Evolutionary conservation across 306 rosid species (phyloP), one percentile per base, ranked within the genome.

Genomic region (Cercis canadensis): DNA sequence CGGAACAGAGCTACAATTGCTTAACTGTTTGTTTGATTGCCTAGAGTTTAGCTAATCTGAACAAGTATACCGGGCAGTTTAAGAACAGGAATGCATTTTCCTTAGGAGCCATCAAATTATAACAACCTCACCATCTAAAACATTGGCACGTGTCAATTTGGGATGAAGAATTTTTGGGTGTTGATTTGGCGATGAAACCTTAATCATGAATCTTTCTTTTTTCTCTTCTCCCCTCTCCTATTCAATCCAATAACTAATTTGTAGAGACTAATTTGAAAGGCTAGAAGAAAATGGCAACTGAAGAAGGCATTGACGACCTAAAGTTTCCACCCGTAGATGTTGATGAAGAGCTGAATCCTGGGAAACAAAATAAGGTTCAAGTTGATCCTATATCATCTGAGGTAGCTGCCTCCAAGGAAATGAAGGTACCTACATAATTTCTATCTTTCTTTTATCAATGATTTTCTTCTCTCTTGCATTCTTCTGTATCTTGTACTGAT

Each of bases 311-410:
- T 24, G 29, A 1, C 29, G 81, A 81, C 43, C 64, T 16, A 52
- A 37, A 60, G 36, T 87, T 86, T 78, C 90, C 90, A 10, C 73
- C 62, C 0, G 88, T 53, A 44, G 83, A 88, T 52, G 51, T 61
- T 19, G 75, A 53, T 15, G 69, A 65, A 36, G 92, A 80, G 31
- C 44, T 82, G 72, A 72, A 73, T 57, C 86, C 83, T 21, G 81
- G 70, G 15, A 29, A 7, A 0, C 70, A 78, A 37, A 78, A 65
- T 17, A 49, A 73, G 5, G 75, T 80, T 47, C 43, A 86, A 29
- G 78, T 73, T 62, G 89, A 90, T 75, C 79, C 84, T 39, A 3
- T 41, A 24, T 85, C 89, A 21, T 79, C 86, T 31, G 65, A 85
- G 70, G 77, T 83, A 17, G 82, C 82, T 65, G 66, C 74, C 77